phyloP scores from a whole-genome alignment of 78 protist genomes.

The Cavenderia fasciculata region DNA sequence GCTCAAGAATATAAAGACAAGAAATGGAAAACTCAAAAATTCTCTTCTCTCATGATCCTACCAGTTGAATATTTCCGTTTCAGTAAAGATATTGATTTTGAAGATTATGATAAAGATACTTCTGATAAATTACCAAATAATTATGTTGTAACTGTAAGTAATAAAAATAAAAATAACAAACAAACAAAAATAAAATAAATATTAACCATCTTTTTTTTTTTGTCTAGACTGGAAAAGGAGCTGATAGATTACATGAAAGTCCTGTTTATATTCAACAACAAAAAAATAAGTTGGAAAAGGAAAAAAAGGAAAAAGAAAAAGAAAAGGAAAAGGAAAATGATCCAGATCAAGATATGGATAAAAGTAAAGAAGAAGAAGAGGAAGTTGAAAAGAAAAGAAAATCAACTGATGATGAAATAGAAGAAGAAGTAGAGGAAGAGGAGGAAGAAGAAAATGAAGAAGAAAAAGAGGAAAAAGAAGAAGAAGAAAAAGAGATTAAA shows the following conservation, averaged over 20 bases:
- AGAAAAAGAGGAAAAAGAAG: not conserved
- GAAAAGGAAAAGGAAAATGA: slow-evolving; percentile 8
- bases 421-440: slow-evolving; percentile 24
- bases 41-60: not conserved
- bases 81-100: not conserved
- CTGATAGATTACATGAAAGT: not conserved
- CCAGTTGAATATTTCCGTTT: not conserved
- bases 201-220: not conserved
- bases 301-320: not conserved
- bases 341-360: not conserved
- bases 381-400: not conserved
- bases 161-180: not conserved
- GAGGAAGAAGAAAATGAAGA: slow-evolving; percentile 1
- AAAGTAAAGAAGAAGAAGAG: not conserved
- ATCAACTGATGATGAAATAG: slow-evolving; percentile 11
- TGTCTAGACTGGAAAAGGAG: not conserved
- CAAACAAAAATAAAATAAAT: not conserved
- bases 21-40: slow-evolving; percentile 61
- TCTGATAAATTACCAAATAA: slow-evolving; percentile 3
- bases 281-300: not conserved
- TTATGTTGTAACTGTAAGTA: too few species aligned
- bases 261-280: not conserved
- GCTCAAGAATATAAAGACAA: slow-evolving; percentile 24
- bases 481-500: not conserved
- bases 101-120: slow-evolving; percentile 9